Evolutionary conservation across 768 basidiomycete genomes (phyloP).

Genomic region (Pleurotus sapidus): DNA sequence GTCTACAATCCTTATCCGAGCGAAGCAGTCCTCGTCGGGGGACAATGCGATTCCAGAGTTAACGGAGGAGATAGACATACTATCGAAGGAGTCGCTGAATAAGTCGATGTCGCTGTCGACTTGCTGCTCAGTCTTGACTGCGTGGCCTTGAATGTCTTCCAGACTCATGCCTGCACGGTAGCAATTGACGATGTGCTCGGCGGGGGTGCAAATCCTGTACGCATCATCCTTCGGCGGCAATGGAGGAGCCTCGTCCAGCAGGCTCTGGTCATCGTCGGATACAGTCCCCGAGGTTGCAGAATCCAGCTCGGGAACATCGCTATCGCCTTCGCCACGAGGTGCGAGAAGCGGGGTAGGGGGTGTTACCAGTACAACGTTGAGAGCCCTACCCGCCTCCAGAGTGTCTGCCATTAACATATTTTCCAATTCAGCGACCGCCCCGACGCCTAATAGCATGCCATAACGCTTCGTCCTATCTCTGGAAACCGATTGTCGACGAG

Average conservation of each 20-base stretch:
- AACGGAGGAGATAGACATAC: not conserved
- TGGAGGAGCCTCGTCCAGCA: constrained; percentile 31
- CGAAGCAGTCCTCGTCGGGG: not conserved
- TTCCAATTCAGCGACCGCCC: not conserved
- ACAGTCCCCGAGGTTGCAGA: constrained; percentile 24
- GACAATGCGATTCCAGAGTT: not conserved
- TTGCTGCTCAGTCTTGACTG: not conserved
- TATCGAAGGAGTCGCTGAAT: not conserved
- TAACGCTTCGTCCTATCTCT: constrained; percentile 4
- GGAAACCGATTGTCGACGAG: not conserved
- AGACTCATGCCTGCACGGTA: constrained; percentile 34
- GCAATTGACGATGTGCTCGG: constrained; percentile 33
- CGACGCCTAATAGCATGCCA: not conserved
- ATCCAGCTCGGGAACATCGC: constrained; percentile 25
- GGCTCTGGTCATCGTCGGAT: constrained; percentile 28
- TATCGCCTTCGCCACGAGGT: not conserved
- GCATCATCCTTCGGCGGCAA: constrained; percentile 18
- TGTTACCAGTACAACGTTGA: not conserved
- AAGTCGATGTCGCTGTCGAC: not conserved
- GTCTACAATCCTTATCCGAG: constrained; percentile 1
- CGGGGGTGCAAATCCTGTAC: constrained; percentile 28
- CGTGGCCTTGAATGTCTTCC: constrained; percentile 10
- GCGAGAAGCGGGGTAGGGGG: not conserved
- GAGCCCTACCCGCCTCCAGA: not conserved
- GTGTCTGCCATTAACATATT: not conserved